phyloP scores from a whole-genome alignment of 345 rosid genomes.

The Camelina sativa region DNA sequence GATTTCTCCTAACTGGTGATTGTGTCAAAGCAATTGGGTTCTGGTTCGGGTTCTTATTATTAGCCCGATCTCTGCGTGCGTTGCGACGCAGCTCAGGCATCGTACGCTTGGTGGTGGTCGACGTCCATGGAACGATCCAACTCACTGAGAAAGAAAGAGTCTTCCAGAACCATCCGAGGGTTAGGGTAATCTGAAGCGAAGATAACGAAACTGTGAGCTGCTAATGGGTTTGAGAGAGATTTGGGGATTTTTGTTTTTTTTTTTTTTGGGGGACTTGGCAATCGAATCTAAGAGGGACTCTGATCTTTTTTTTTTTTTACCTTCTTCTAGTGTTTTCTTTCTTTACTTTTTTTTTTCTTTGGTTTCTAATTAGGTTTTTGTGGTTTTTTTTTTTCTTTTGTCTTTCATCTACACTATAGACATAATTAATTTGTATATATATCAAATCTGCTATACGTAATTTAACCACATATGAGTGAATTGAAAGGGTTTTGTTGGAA shows the following conservation, averaged over 20 bases:
- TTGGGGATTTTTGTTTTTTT: background rate
- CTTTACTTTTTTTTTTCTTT: background rate
- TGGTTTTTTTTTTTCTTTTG: background rate
- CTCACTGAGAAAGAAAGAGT: conserved; percentile 31
- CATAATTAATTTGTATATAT: background rate
- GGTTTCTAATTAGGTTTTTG: background rate
- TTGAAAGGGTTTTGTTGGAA: background rate
- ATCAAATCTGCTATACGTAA: background rate
- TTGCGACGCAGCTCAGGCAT: conserved; percentile 64
- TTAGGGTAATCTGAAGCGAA: conserved; percentile 18
- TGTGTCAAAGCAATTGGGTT: conserved; percentile 42
- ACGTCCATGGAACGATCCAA: conserved; percentile 37
- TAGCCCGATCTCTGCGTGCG: conserved; percentile 50
- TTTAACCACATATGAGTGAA: background rate
- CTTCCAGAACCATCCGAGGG: conserved; percentile 45
- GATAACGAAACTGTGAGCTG: too few relatives aligned
- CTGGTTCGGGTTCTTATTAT: conserved; percentile 31
- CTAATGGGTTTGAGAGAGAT: background rate
- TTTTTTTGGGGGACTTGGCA: background rate
- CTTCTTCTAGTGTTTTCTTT: conserved; percentile 29
- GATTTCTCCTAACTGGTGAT: conserved; percentile 25
- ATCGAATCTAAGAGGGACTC: conserved; percentile 16
- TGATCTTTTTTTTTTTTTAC: conserved; percentile 9
- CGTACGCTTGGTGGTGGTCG: conserved; percentile 44
- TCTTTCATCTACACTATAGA: background rate